Evolutionary conservation across 208 protist genomes (phyloP), one percentile per base, ranked within the genome.

Genomic region (Herpetomonas samuelpessoai): DNA sequence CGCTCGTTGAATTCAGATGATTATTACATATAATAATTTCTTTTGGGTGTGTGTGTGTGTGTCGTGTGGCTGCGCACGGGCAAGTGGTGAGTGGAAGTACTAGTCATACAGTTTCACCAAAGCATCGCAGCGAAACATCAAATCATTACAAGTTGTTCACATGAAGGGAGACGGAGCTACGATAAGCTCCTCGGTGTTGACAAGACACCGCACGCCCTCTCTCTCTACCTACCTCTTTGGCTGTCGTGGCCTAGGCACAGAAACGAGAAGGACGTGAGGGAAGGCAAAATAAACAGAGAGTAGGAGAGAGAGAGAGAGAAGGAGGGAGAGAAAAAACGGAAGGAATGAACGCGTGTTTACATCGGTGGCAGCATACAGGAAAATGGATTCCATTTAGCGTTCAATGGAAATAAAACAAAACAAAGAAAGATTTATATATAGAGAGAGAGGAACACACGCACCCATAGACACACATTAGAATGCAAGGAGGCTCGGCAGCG

Each of bases 11-110:
- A n/a, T n/a, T n/a, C n/a, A n/a, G n/a, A n/a, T n/a, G n/a, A n/a
- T n/a, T n/a, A n/a, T n/a, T n/a, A n/a, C n/a, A n/a, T n/a, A n/a
- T n/a, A n/a, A n/a, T n/a, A 2, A 21, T 57, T n/a, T 44, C 2
- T 7, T n/a, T 45, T 14, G 38, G 22, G 52, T 62, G 41, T 50
- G 41, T 51, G 52, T 54, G 41, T 62, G 48, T 27, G 48, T 62
- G 48, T 62, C 7, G 38, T 4, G 9, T 9, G 19, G 30, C 18
- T 59, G 31, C 19, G 22, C 45, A 7, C 19, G 41, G 19, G 16
- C 28, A 59, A 18, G 14, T 53, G 41, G 27, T 3, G 45, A 45
- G 19, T 59, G 19, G 29, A 46, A 49, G 28, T 45, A 16, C 50
- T 35, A 65, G 18, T 45, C 14, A 45, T n/a, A n/a, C n/a, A n/a